Evolutionary conservation across 352 stramenopile species (phyloP), one percentile per base, ranked within the genome.

Genomic region (Elongisporangium prolatum): DNA sequence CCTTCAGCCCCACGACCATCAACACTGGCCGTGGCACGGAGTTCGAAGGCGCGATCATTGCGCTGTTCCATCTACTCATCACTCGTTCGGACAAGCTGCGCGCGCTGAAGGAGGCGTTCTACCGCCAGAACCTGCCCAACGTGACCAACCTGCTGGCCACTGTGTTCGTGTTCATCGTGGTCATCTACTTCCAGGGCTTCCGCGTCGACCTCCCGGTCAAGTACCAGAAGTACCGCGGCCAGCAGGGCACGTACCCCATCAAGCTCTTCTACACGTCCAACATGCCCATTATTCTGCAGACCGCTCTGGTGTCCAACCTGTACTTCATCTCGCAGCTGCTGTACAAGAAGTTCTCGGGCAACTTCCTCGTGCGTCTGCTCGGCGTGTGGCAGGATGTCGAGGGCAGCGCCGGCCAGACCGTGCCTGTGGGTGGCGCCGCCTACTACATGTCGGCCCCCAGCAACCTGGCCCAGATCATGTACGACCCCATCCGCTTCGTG

Each of bases 261-360:
- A 99, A 99, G 88, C 86, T 99, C 4, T 99, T 99, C 75, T 99
- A 99, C 93, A 99, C 97, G 52, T 99, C 95, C 63, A 99, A 99
- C 93, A 99, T 99, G 96, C 97, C 97, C 54, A 99, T 99, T 77
- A 99, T 99, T 63, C 79, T 99, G 48, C 97, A 99, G 80, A 99
- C 97, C 10, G 97, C 97, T 17, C 86, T 99, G 50, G 96, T 99
- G 49, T 98, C 92, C 64, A 99, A 99, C 86, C 74, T 99, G 50
- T 99, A 99, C 89, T 99, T 99, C 81, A 95, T 99, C 64, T 98
- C 91, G 69, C 97, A 99, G 84, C 78, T 99, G 22, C 80, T 99
- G 17, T 99, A 98, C 91, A 99, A 98, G 77, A 97, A 98, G 71
- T 99, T 98, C 63, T 96, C 93, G 57, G 97, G 93, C 64, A 99